Conservation (phyloP, 2,329 filamentous ascomycete genomes). For the Paradendryphiella salina region DNA sequence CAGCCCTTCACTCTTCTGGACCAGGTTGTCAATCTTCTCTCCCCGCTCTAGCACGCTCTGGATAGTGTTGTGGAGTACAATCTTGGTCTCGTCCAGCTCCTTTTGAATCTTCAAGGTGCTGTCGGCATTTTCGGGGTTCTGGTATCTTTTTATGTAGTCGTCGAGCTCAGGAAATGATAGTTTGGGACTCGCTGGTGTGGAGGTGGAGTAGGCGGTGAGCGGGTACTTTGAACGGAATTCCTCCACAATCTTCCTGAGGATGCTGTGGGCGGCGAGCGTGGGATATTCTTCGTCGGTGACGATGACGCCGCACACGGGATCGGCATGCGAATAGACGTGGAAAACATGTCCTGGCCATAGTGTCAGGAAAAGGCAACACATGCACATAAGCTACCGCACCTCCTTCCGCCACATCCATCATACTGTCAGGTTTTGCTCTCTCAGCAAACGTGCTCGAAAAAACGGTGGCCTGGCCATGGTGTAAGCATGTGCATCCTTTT, state of each 20-base stretch:
- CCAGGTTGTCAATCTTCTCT: slow-evolving; percentile 94
- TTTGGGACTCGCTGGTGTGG: slow-evolving; percentile 41
- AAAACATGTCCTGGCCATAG: slow-evolving; percentile 63
- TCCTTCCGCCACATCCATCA: slow-evolving; percentile 84
- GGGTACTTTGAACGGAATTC: slow-evolving; percentile 82
- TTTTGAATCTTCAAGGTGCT: slow-evolving; percentile 95
- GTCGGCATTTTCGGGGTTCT: slow-evolving; percentile 86
- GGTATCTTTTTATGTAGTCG: slow-evolving; percentile 77
- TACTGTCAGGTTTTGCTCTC: slow-evolving; percentile 75
- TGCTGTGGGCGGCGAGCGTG: slow-evolving; percentile 79
- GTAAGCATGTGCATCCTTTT: slow-evolving; percentile 13
- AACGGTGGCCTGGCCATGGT: slow-evolving; percentile 67
- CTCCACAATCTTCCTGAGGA: slow-evolving; percentile 84
- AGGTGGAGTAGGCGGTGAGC: slow-evolving; percentile 65
- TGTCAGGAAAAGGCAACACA: neutral
- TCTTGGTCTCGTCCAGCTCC: slow-evolving; percentile 96
- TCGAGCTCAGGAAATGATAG: slow-evolving; percentile 73
- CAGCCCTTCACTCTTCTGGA: slow-evolving; percentile 88
- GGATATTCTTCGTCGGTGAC: slow-evolving; percentile 56
- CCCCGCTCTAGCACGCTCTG: slow-evolving; percentile 85
- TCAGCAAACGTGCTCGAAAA: slow-evolving; percentile 88
- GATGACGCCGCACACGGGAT: slow-evolving; percentile 54
- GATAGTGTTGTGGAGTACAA: slow-evolving; percentile 95
- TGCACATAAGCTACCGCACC: slow-evolving; percentile 41
- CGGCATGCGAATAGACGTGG: slow-evolving; percentile 51